These are phyloP conservation scores for Fusarium sp. DNA, from an alignment of 2,329 filamentous ascomycete species.

Conservation along the genomic window DNA sequence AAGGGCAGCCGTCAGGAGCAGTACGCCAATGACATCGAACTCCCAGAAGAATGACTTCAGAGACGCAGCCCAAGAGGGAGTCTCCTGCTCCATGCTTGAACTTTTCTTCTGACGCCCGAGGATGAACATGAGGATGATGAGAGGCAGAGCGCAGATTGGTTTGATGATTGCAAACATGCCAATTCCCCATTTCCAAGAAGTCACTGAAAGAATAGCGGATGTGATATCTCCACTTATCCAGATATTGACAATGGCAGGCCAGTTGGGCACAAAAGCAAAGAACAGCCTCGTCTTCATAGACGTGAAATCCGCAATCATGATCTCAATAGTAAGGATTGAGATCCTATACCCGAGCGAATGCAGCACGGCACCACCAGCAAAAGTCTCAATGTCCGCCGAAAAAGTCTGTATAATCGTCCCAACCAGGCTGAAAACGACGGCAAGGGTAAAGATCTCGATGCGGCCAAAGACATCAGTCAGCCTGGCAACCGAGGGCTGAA, in stretches of 20 bases:
- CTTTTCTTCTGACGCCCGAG: neutral
- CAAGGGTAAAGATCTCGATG: neutral
- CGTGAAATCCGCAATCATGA: neutral
- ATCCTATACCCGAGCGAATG: neutral
- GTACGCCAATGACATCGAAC: neutral
- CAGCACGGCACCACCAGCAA: neutral
- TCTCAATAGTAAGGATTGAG: neutral
- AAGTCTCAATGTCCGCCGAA: neutral
- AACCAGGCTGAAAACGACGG: neutral
- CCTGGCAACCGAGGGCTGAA: neutral
- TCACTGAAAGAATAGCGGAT: neutral
- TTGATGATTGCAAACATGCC: neutral
- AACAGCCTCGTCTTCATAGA: neutral
- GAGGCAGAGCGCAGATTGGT: neutral
- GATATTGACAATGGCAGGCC: neutral
- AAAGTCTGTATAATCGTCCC: neutral
- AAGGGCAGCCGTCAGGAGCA: neutral
- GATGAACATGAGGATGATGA: neutral
- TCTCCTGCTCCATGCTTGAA: neutral
- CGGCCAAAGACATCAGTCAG: neutral
- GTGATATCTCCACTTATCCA: neutral
- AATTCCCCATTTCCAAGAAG: neutral
- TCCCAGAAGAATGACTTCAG: neutral
- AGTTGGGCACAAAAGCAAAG: neutral
- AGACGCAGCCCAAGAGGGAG: neutral